These are phyloP conservation scores for Melastoma candidum DNA, from an alignment of 441 rosid species.

Conservation along the genomic window DNA sequence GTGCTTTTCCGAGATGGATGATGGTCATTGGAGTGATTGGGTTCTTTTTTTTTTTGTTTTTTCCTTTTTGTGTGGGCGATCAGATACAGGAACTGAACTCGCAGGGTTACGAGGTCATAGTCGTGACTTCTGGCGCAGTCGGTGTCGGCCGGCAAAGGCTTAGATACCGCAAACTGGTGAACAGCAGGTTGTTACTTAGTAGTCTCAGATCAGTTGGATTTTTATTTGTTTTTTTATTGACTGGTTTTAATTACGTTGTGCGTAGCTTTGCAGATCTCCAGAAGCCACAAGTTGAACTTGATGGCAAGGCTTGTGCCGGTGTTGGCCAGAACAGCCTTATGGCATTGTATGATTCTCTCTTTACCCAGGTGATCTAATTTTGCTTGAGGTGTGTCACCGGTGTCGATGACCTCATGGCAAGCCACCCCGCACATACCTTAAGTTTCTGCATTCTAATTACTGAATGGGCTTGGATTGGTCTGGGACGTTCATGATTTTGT, in stretches of 20 bases:
- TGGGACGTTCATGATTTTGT: background rate
- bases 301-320: slow-evolving; percentile 98
- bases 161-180: slow-evolving; percentile 66
- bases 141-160: slow-evolving; percentile 98
- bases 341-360: slow-evolving; percentile 87
- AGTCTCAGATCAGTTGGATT: background rate
- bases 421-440: background rate
- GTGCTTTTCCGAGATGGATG: background rate
- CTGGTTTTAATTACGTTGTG: slow-evolving; percentile 2
- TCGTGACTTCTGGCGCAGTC: slow-evolving; percentile 98
- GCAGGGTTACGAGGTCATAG: slow-evolving; percentile 72
- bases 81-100: slow-evolving; percentile 85
- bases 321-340: slow-evolving; percentile 95
- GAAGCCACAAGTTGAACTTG: slow-evolving; percentile 79
- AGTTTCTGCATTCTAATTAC: background rate
- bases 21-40: background rate
- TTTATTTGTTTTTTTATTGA: background rate
- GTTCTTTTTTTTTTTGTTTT: slow-evolving; percentile 5
- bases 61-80: slow-evolving; percentile 4
- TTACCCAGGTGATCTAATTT: slow-evolving; percentile 53
- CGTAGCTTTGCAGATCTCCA: slow-evolving; percentile 92
- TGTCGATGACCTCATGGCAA: too few relatives aligned
- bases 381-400: too few relatives aligned
- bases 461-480: background rate
- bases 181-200: slow-evolving; percentile 54